Evolutionary conservation across 495 filamentous ascomycete genomes (phyloP).

Genomic region (Penicillium bialowiezense): DNA sequence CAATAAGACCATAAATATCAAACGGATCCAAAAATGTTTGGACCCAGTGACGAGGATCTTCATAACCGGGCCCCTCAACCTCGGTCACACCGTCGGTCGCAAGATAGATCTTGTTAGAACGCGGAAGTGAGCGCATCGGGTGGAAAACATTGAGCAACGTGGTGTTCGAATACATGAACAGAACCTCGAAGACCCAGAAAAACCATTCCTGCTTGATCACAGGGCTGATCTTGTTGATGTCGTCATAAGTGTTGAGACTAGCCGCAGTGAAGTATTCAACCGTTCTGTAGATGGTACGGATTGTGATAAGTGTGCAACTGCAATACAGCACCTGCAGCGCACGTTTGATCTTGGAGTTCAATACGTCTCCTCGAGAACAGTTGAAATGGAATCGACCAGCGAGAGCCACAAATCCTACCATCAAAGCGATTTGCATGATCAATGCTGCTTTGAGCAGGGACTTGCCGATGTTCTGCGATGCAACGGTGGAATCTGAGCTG

Average conservation of each 20-base stretch:
- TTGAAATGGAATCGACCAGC: constrained; percentile 58
- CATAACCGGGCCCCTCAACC: constrained; percentile 60
- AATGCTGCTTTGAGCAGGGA: constrained; percentile 63
- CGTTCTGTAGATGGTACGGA: constrained; percentile 64
- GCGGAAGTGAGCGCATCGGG: constrained; percentile 59
- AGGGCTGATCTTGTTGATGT: constrained; percentile 44
- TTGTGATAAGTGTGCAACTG: constrained; percentile 57
- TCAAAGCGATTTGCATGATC: constrained; percentile 63
- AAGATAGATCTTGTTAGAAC: constrained; percentile 62
- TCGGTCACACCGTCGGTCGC: constrained; percentile 63
- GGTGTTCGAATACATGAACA: constrained; percentile 61
- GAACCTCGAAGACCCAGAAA: constrained; percentile 69
- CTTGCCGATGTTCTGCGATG: constrained; percentile 51
- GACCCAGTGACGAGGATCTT: constrained; percentile 51
- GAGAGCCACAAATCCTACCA: constrained; percentile 58
- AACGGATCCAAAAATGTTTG: constrained; percentile 66
- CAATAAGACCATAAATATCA: constrained; percentile 57
- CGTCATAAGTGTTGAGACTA: constrained; percentile 30
- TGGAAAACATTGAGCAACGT: constrained; percentile 61
- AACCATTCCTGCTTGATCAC: constrained; percentile 66
- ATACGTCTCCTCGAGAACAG: constrained; percentile 50
- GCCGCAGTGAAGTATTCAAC: constrained; percentile 58
- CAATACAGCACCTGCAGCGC: constrained; percentile 60
- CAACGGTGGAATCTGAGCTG: constrained; percentile 40
- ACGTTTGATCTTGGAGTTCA: constrained; percentile 54